These are phyloP conservation scores for Handroanthus guayacan DNA, from an alignment of 257 asterid genomes.

Conservation along the genomic window DNA sequence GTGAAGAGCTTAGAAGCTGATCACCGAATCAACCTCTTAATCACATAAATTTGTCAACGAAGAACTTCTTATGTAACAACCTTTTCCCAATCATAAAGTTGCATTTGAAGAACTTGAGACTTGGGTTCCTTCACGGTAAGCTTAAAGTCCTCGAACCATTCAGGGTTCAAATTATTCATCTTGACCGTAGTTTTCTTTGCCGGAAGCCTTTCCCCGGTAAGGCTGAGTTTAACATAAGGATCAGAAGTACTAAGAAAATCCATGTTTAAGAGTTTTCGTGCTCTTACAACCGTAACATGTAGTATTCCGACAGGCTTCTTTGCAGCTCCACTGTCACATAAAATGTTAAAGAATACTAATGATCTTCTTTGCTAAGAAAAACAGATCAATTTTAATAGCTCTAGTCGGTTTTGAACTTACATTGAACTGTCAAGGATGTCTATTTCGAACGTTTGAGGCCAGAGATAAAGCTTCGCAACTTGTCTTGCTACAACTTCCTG, in stretches of 20 bases:
- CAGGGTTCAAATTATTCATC: slow-evolving; percentile 77
- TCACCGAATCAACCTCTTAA: too few species aligned
- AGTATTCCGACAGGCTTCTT: slow-evolving; percentile 90
- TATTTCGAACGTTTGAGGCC: slow-evolving; percentile 74
- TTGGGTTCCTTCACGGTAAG: slow-evolving; percentile 75
- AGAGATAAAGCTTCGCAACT: slow-evolving; percentile 65
- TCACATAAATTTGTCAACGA: too few species aligned
- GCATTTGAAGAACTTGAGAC: slow-evolving; percentile 65
- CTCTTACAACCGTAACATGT: slow-evolving; percentile 74
- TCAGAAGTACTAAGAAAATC: slow-evolving; percentile 75
- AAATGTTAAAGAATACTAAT: slow-evolving; percentile 4
- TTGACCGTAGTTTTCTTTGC: slow-evolving; percentile 69
- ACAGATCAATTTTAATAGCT: slow-evolving; percentile 19
- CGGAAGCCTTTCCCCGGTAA: slow-evolving; percentile 67
- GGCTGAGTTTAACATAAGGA: slow-evolving; percentile 83
- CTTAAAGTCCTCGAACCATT: slow-evolving; percentile 81
- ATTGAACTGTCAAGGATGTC: slow-evolving; percentile 72
- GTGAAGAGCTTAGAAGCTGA: too few species aligned
- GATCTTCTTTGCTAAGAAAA: slow-evolving; percentile 12
- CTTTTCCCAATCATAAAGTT: slow-evolving; percentile 88
- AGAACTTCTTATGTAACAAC: slow-evolving; percentile 32
- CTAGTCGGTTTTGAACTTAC: slow-evolving; percentile 51
- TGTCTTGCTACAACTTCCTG: slow-evolving; percentile 68
- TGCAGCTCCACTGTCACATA: slow-evolving; percentile 60
- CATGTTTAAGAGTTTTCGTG: slow-evolving; percentile 64